Percentiles rank a stretch among this genome's conserved stretches.
Evolutionary conservation across 1,139 yeast species (phyloP).

Genomic region (Suhomyces bribrorum): DNA sequence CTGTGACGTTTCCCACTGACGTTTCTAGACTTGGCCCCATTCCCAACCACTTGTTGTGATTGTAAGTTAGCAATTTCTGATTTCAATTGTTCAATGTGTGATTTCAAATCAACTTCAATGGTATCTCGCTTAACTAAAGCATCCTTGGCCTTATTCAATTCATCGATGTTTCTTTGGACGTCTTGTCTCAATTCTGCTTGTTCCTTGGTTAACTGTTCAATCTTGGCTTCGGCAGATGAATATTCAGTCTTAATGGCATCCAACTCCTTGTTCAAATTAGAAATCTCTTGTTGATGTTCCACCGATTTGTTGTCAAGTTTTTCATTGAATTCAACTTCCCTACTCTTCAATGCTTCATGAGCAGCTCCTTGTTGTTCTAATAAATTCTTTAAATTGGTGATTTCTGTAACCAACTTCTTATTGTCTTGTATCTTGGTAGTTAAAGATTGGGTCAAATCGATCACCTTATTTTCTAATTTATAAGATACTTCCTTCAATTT

Average conservation of each 20-base stretch:
- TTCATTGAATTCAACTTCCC: slow-evolving; percentile 56
- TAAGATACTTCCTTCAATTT: slow-evolving; percentile 90
- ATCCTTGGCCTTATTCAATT: slow-evolving; percentile 62
- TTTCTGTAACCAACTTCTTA: slow-evolving; percentile 64
- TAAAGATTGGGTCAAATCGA: slow-evolving; percentile 84
- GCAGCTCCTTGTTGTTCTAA: slow-evolving; percentile 60
- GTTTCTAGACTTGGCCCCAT: slow-evolving; percentile 28
- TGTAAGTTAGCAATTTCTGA: slow-evolving; percentile 59
- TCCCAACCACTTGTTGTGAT: slow-evolving; percentile 25
- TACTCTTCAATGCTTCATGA: slow-evolving; percentile 55
- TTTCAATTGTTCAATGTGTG: slow-evolving; percentile 69
- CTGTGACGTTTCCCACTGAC: slow-evolving; percentile 42
- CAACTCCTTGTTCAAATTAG: slow-evolving; percentile 58
- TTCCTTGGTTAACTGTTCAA: slow-evolving; percentile 63
- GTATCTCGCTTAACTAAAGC: slow-evolving; percentile 64
- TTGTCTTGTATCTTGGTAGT: slow-evolving; percentile 80
- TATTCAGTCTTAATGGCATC: slow-evolving; percentile 59
- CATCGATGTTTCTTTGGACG: slow-evolving; percentile 60
- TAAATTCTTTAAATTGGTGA: slow-evolving; percentile 54
- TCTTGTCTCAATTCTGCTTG: slow-evolving; percentile 67
- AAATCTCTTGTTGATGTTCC: slow-evolving; percentile 53
- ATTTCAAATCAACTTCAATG: slow-evolving; percentile 68
- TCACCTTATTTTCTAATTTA: slow-evolving; percentile 91
- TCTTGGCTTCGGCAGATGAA: slow-evolving; percentile 59
- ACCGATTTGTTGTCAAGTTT: slow-evolving; percentile 46